Evolutionary conservation across 148 eudicot species (phyloP), one percentile per base, ranked within the genome.

Genomic region (Rhododendron molle): DNA sequence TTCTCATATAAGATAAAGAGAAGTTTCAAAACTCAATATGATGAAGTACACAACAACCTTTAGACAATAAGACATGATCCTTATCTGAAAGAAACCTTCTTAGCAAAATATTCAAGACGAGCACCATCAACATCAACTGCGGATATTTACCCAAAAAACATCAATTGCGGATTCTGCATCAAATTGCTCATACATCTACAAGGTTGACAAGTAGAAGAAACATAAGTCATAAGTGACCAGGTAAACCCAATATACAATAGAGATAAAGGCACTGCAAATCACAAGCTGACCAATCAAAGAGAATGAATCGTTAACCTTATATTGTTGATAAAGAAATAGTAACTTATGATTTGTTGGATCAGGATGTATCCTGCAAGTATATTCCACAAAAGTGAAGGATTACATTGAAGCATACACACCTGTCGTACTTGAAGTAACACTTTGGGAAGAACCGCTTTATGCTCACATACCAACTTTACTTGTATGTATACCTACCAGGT

Each of bases 391-490:
- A 83, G 26, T 43, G 43, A 71, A 83, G 26, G 26, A 40, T 23
- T 15, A 71, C 46, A 28, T 6, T 7, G 74, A 83, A 58, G 60
- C 71, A 52, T 52, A 89, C 94, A 83, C 62, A 95, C 98, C 98
- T 95, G 99, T 20, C 91, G 90, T 84, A 91, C 95, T 91, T 82
- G 92, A 86, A 90, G 88, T 74, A 93, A 69, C 77, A 97, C 93
- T 91, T 97, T 95, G 26, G 97, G 94, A 74, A 97, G 95, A 77
- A 97, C 94, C 78, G 98, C 96, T 90, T n/a, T 97, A 87, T 92
- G 84, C 71, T 92, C 90, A 85, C 92, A 92, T 34, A 89, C 92
- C 89, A 94, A 86, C 82, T 92, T 91, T 83, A 97, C 90, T 98
- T 97, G 94, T 87, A 91, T 38, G 80, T 56, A 81, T 78, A 85